Base-by-base conservation (phyloP, 2,329 filamentous ascomycete genomes). In the Ophiosphaerella herpotricha region DNA sequence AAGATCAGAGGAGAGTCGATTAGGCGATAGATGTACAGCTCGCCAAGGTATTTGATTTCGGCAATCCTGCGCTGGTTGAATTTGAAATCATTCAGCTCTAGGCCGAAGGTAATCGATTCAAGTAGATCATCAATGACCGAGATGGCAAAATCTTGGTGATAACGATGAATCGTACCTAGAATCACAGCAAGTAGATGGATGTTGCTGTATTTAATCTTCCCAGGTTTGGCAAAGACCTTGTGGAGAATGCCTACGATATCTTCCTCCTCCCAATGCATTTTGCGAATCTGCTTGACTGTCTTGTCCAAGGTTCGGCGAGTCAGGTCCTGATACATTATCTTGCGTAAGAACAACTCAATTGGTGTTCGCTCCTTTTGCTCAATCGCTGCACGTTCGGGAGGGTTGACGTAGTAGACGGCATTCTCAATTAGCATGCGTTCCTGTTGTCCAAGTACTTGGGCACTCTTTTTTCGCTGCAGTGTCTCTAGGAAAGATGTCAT, bases 401-500 rank as follows among this genome's bases (percentile, higher is more conserved):
- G 94, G 65, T 97, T 94, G 48, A 99, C 94, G 63, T 97, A 97
- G 75, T 99, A 99, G 50, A 97, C 85, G 3, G 94, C 94, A 69
- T 99, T 99, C 72, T 99, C 94, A 50, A 99, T 94, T 26, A 97
- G 84, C 92, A 99, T 97, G 34, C 92, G 88, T 74, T 99, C 94
- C 62, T 96, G 91, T 64, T 96, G 91, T 12, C 92, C 93, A 50
- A 99, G 87, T 68, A 97, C 92, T 69, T 97, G 91, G 7, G 94
- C 92, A 7, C 89, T 86, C 76, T 99, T 99, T 78, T 99, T 99
- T 50, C 94, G 88, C 69, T 96, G 90, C 12, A 99, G 79, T 0
- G 92, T 99, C 73, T 99, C 94, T 21, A 99, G 76, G 71, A 99
- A 99, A 0, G 90, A 93, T 1, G 82, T 79, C 94, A 99, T 99